Conservation (phyloP, 2,329 filamentous ascomycete species). For the Fusarium sp. region DNA sequence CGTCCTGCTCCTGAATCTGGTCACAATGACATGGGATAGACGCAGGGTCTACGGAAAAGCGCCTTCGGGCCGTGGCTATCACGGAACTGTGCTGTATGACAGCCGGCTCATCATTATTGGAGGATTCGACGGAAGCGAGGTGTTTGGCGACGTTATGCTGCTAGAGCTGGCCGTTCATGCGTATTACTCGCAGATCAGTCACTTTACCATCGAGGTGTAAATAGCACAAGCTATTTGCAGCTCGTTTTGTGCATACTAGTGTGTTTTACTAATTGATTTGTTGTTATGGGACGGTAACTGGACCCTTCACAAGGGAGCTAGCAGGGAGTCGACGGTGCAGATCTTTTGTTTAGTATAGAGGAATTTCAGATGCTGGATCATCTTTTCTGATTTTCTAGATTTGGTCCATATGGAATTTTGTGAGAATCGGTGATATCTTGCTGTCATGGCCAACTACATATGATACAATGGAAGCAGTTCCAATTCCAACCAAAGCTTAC, state of each 20-base stretch:
- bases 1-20: conserved; percentile 75
- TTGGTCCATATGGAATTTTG: not conserved
- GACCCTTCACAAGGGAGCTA: conserved; percentile 33
- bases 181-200: conserved; percentile 80
- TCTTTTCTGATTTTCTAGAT: conserved; percentile 12
- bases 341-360: conserved; percentile 38
- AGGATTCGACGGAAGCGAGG: conserved; percentile 75
- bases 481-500: conserved; percentile 6
- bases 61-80: conserved; percentile 74
- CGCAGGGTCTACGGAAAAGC: conserved; percentile 73
- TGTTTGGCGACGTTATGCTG: conserved; percentile 76
- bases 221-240: conserved; percentile 6
- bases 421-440: conserved; percentile 2
- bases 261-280: conserved; percentile 30
- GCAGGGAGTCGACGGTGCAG: conserved; percentile 41
- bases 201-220: conserved; percentile 76
- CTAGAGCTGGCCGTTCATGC: conserved; percentile 77
- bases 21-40: conserved; percentile 80
- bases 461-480: conserved; percentile 26
- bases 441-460: conserved; percentile 13
- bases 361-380: conserved; percentile 32
- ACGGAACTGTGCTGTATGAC: conserved; percentile 74
- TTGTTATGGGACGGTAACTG: conserved; percentile 24
- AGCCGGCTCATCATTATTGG: conserved; percentile 73
- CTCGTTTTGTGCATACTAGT: conserved; percentile 20